A percentile compares a stretch with the other conserved stretches of the same genome.
phyloP scores from a whole-genome alignment of 73 alveolate species.

The Urostyla sp. region DNA sequence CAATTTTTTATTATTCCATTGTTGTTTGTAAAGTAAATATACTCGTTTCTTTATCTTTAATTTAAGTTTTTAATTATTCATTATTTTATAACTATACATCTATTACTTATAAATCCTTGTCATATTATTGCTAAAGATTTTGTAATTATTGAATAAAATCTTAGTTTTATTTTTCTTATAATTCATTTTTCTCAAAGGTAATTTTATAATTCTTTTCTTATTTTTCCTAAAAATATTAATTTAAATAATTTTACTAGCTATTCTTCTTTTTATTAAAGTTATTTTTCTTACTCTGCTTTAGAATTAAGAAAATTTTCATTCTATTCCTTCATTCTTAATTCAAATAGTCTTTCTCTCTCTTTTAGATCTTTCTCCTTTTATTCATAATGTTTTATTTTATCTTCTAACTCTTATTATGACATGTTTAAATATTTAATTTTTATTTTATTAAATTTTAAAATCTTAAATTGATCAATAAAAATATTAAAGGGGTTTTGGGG shows the following conservation, averaged over 20 bases:
- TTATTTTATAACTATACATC: background rate
- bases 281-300: background rate
- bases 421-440: too few relatives aligned
- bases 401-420: slow-evolving; percentile 6
- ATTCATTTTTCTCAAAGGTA: background rate
- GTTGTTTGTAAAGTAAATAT: background rate
- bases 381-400: slow-evolving; percentile 32
- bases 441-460: too few relatives aligned
- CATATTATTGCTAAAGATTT: slow-evolving; percentile 1
- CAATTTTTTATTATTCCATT: background rate
- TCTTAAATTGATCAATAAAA: too few relatives aligned
- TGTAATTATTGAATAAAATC: background rate
- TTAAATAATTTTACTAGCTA: background rate
- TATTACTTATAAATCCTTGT: background rate
- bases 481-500: too few relatives aligned
- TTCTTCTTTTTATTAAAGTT: background rate
- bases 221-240: background rate
- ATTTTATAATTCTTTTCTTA: background rate
- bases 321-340: slow-evolving; percentile 19
- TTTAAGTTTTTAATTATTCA: background rate
- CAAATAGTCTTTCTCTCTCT: slow-evolving; percentile 26
- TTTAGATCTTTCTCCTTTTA: slow-evolving; percentile 23
- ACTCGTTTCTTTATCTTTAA: background rate
- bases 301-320: background rate
- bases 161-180: background rate